Percentiles rank a stretch among this genome's conserved stretches.
phyloP scores from a whole-genome alignment of 805 yeast genomes.

The Pachysolen tannophilus region DNA sequence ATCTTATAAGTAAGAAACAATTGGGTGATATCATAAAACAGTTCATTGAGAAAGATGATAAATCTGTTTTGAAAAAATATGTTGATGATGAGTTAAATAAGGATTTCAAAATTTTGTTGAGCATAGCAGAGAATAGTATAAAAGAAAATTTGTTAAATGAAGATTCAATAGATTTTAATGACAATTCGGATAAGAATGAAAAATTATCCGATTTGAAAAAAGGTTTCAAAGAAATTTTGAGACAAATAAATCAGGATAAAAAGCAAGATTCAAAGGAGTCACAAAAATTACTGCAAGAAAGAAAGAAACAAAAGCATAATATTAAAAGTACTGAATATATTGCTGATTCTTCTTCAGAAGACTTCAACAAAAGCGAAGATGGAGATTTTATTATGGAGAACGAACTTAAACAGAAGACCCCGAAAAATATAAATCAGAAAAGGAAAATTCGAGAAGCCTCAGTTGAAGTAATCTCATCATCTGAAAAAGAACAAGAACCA shows the following conservation, averaged over 20 bases:
- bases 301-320: background rate
- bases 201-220: conserved; percentile 6
- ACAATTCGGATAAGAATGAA: conserved; percentile 4
- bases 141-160: conserved; percentile 20
- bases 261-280: conserved; percentile 1
- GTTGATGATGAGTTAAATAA: conserved; percentile 46
- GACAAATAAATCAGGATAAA: conserved; percentile 30
- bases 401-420: background rate
- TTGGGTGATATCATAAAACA: conserved; percentile 63
- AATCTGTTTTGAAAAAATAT: conserved; percentile 55
- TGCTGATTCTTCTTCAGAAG: background rate
- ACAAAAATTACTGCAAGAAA: background rate
- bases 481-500: background rate
- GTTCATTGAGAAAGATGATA: conserved; percentile 75
- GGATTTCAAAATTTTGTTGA: conserved; percentile 40
- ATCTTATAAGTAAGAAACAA: conserved; percentile 68
- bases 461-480: background rate
- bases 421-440: too few relatives aligned
- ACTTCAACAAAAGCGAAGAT: background rate
- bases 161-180: conserved; percentile 20
- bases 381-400: background rate
- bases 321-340: background rate
- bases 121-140: conserved; percentile 35
- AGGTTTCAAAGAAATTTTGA: conserved; percentile 36
- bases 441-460: background rate